Evolutionary conservation across 2,329 filamentous ascomycete species (phyloP), one percentile per base, ranked within the genome.

Genomic region (Botryotinia globosa): DNA sequence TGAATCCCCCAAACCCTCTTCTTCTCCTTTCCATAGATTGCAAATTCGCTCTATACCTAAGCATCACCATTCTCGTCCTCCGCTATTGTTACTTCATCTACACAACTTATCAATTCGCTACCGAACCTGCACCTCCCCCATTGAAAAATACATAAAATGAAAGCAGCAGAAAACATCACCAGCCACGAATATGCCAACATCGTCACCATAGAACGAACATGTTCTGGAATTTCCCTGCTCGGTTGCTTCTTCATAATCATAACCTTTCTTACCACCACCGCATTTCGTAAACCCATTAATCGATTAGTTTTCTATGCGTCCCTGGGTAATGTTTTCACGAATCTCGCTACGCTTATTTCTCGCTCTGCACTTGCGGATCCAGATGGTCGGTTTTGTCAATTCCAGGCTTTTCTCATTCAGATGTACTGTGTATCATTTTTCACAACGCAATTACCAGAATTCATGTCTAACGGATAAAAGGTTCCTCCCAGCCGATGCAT

Each of bases 391-490:
- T 62, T 79, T 10, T 91, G 93, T 79, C 90, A 93, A 79, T 87
- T 93, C 34, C 93, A 97, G 78, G 92, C 84, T 0, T 91, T 94
- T 76, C 81, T 97, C 16, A 93, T 97, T 75, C 93, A 97, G 80
- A 94, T 93, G 93, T 94, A 82, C 77, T 9, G 14, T 3, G 39
- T 37, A 9, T 34, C 25, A 48, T 12, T 44, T 4, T 34, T 64
- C 14, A 32, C 58, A 73, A 58, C 54, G 73, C 39, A 44, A 10
- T 34, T 14, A 4, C 3, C 2, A 42, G 10, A 44, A 58, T 18
- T 78, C 1, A 6, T 54, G 7, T 70, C 9, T 64, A 34, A 29
- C 20, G 22, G 22, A 16, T n/a, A 2, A 20, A 48, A 94, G 91
- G 90, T 94, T 94, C 80, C 89, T 93, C 86, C 90, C 90, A 2